phyloP scores from a whole-genome alignment of 1,139 yeast genomes.

The Blastobotrys serpentis region DNA sequence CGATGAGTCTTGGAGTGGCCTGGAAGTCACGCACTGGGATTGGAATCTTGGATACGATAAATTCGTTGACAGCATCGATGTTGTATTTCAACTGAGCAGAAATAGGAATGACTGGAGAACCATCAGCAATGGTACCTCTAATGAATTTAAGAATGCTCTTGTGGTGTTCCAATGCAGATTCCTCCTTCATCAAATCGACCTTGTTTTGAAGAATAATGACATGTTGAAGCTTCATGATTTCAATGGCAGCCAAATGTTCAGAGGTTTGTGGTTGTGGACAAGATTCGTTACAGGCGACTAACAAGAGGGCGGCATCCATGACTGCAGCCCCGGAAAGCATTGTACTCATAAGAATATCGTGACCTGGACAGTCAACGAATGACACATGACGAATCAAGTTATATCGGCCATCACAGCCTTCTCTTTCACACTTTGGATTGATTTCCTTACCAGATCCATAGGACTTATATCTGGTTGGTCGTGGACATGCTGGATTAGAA shows the following conservation, averaged over 20 bases:
- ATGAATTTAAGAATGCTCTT: slow-evolving; percentile 88
- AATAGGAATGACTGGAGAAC: slow-evolving; percentile 98
- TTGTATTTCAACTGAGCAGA: slow-evolving; percentile 98
- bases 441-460: slow-evolving; percentile 94
- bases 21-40: slow-evolving; percentile 94
- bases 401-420: slow-evolving; percentile 78
- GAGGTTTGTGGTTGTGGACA: slow-evolving; percentile 99
- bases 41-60: slow-evolving; percentile 92
- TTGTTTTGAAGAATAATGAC: slow-evolving; percentile 95
- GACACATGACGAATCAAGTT: slow-evolving; percentile 93
- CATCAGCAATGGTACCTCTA: slow-evolving; percentile 97
- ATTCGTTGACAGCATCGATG: slow-evolving; percentile 97
- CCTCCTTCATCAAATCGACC: slow-evolving; percentile 98
- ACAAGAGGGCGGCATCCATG: slow-evolving; percentile 97
- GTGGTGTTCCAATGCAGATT: slow-evolving; percentile 92
- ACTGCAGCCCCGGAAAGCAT: slow-evolving; percentile 99
- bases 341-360: slow-evolving; percentile 99
- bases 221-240: slow-evolving; percentile 97
- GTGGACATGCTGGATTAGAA: slow-evolving; percentile 81
- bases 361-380: slow-evolving; percentile 99
- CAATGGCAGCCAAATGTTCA: slow-evolving; percentile 99
- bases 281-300: slow-evolving; percentile 97
- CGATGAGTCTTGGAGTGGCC: slow-evolving; percentile 92
- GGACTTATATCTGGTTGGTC: slow-evolving; percentile 93
- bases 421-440: slow-evolving; percentile 84